Evolutionary conservation across 495 filamentous ascomycete species (phyloP), one percentile per base, ranked within the genome.

Genomic region (Penicillium bialowiezense): DNA sequence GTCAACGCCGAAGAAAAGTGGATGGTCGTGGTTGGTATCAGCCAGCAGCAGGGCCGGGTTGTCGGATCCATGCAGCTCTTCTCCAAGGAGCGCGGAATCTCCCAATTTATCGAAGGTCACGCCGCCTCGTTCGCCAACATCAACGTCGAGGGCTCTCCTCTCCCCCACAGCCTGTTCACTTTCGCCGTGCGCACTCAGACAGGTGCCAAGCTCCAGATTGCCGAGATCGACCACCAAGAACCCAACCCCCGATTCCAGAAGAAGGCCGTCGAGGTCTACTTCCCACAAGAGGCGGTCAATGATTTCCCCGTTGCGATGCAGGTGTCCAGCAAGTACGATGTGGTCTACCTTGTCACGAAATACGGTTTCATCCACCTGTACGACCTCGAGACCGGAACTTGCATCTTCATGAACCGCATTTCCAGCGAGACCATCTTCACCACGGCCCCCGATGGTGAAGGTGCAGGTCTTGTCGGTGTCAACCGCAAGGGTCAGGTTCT

Each of bases 331-430:
- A 91, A 89, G 67, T 99, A 97, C 74, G 91, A 89, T 58, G 78
- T 99, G 60, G 88, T 97, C 48, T 97, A 97, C 68, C 81, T 99
- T 32, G 89, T 97, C 46, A 99, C 93, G 14, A 99, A 99, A 65
- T 99, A 97, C 63, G 93, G 93, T 34, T 99, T 97, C 72, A 97
- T 99, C 56, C 93, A 99, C 68, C 81, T 99, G 8, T 97, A 97
- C 68, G 93, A 99, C 59, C 81, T 99, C 36, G 93, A 97, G 73
- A 92, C 89, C 5, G 93, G 89, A 28, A 89, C 88, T n/a, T 93
- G 90, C 64, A 92, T 99, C 63, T 99, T 96, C 82, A 96, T 99
- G 91, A 97, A 99, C 73, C 87, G 93, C 42, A 99, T 99, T 60
- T 99, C 93, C 17, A 95, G 90, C 72, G 93, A 99, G 63, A 99